These are phyloP conservation scores for Diutina ranongensis DNA, from an alignment of 1,139 yeast genomes.

Conservation along the genomic window DNA sequence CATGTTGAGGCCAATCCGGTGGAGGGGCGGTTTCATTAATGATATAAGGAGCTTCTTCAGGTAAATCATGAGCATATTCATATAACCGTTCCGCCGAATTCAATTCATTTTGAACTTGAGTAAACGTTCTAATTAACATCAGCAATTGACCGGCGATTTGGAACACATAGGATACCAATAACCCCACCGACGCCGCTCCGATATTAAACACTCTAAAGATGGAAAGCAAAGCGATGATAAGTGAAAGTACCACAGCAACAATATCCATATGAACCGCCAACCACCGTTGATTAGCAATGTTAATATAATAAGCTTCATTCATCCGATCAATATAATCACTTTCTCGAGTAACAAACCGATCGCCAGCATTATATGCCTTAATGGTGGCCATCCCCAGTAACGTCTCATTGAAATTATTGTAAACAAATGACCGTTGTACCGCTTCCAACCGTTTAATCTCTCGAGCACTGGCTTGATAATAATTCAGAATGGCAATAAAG, in stretches of 20 bases:
- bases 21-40: slow-evolving; percentile 4
- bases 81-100: slow-evolving; percentile 76
- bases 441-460: slow-evolving; percentile 82
- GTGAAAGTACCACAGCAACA: slow-evolving; percentile 9
- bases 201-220: slow-evolving; percentile 28
- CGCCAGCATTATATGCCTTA: slow-evolving; percentile 42
- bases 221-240: slow-evolving; percentile 11
- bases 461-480: slow-evolving; percentile 60
- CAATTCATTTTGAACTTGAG: slow-evolving; percentile 74
- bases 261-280: slow-evolving; percentile 51
- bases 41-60: slow-evolving; percentile 44
- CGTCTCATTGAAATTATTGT: slow-evolving; percentile 67
- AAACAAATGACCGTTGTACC: slow-evolving; percentile 61
- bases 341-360: slow-evolving; percentile 40
- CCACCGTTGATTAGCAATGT: slow-evolving; percentile 73
- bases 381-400: slow-evolving; percentile 64
- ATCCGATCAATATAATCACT: slow-evolving; percentile 42
- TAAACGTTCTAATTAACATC: slow-evolving; percentile 38
- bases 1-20: slow-evolving; percentile 13
- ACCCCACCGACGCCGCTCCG: slow-evolving; percentile 58
- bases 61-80: slow-evolving; percentile 52
- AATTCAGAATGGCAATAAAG: slow-evolving; percentile 29
- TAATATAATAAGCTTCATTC: slow-evolving; percentile 62
- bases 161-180: slow-evolving; percentile 50
- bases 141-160: slow-evolving; percentile 38